phyloP scores from a whole-genome alignment of 805 yeast genomes.

The Tetrapisispora phaffii region DNA sequence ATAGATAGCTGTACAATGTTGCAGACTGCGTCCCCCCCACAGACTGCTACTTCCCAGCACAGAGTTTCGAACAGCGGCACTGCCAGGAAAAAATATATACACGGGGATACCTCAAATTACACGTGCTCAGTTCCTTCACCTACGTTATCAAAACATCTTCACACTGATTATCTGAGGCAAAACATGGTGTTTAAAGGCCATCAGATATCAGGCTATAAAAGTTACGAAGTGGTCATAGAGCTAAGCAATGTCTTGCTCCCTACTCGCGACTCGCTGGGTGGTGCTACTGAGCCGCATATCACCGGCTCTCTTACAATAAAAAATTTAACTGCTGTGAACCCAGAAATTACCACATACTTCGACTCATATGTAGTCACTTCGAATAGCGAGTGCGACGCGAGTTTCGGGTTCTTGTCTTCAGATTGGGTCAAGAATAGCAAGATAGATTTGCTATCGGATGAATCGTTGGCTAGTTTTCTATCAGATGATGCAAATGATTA shows the following conservation, averaged over 20 bases:
- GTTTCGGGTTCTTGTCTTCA: slow-evolving; percentile 23
- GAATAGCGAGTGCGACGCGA: slow-evolving; percentile 2
- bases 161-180: neutral
- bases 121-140: neutral
- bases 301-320: slow-evolving; percentile 60
- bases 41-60: neutral
- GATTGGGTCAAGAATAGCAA: slow-evolving; percentile 11
- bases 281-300: slow-evolving; percentile 30
- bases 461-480: slow-evolving; percentile 41
- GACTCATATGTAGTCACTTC: slow-evolving; percentile 34
- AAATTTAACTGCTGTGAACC: slow-evolving; percentile 57
- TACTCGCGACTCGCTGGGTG: neutral
- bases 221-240: slow-evolving; percentile 45
- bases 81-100: slow-evolving; percentile 8
- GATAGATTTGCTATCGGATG: neutral
- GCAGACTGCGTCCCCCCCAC: neutral
- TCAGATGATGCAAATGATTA: slow-evolving; percentile 45
- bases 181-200: slow-evolving; percentile 27
- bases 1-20: neutral
- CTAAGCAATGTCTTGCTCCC: slow-evolving; percentile 47
- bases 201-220: slow-evolving; percentile 29
- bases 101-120: slow-evolving; percentile 9
- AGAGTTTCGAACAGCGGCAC: neutral
- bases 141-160: neutral
- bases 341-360: slow-evolving; percentile 67